Conservation (phyloP, 805 yeast genomes). For the Metschnikowia borealis region DNA sequence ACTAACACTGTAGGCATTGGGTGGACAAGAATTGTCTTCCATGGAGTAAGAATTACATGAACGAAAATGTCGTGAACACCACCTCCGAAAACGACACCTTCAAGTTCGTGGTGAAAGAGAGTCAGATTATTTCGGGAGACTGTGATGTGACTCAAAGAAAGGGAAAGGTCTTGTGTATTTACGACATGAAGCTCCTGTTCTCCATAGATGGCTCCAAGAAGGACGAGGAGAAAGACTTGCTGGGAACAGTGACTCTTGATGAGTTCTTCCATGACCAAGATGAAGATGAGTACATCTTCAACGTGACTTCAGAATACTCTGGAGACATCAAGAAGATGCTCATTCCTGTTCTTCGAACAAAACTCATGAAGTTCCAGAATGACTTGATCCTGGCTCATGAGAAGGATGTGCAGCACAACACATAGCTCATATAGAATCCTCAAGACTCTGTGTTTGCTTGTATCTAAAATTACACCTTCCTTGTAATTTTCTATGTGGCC, state of each 20-base stretch:
- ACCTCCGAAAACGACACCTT: slow-evolving; percentile 23
- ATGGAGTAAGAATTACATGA: slow-evolving; percentile 55
- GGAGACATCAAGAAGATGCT: slow-evolving; percentile 45
- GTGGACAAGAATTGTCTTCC: slow-evolving; percentile 64
- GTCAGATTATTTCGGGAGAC: slow-evolving; percentile 56
- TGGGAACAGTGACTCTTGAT: slow-evolving; percentile 49
- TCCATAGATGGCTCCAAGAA: slow-evolving; percentile 33
- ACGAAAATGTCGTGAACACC: slow-evolving; percentile 33
- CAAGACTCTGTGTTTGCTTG: not conserved
- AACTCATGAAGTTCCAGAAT: slow-evolving; percentile 55
- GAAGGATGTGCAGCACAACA: slow-evolving; percentile 53
- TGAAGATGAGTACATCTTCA: slow-evolving; percentile 58
- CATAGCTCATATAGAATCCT: slow-evolving; percentile 1
- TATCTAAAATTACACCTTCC: not conserved
- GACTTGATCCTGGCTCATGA: slow-evolving; percentile 62
- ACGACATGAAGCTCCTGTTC: slow-evolving; percentile 57
- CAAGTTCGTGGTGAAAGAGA: slow-evolving; percentile 31
- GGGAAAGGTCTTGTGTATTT: slow-evolving; percentile 74
- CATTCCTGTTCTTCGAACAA: slow-evolving; percentile 47
- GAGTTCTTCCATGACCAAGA: slow-evolving; percentile 78
- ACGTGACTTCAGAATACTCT: slow-evolving; percentile 36
- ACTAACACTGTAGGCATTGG: slow-evolving; percentile 55
- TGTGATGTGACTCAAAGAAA: slow-evolving; percentile 83
- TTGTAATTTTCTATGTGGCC: not conserved
- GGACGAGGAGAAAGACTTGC: slow-evolving; percentile 32